Evolutionary conservation across 1,139 yeast species (phyloP), one percentile per base, ranked within the genome.

Genomic region (Kazachstania sp.): DNA sequence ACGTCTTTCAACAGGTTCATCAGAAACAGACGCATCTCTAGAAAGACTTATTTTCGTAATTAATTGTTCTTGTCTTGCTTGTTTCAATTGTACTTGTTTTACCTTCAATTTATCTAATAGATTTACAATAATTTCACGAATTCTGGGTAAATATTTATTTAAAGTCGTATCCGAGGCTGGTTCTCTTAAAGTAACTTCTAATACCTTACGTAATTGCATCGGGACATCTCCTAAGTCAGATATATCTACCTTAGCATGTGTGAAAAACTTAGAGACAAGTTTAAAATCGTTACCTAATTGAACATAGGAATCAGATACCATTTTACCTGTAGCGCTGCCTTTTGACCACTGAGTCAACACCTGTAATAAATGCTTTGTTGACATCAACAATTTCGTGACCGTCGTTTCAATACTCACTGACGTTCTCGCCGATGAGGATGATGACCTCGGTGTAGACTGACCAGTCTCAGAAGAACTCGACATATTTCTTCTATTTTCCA

Each of bases 261-360:
- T 68, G 60, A 86, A 85, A 2, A 87, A 83, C 52, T 87, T 75
- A 18, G 92, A 81, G 0, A 95, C 88, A 2, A 86, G 79, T 56
- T 94, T 81, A 70, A 88, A 94, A 66, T 92, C 97, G 63, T 92
- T 92, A 0, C 98, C 98, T 36, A 94, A 73, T 54, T 81, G 83
- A 13, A 94, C 98, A 63, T 88, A 94, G 5, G 92, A 86, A 62
- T 88, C 90, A 3, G 96, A 86, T 2, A 94, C 97, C 54, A 79
- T 87, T 50, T 79, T 79, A 48, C 90, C 97, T 36, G 83, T 77
- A 3, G 87, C 90, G 34, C 77, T 77, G 29, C 78, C 79, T 50
- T 81, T 75, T 1, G 98, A 92, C 99, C 99, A 94, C 53, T 81
- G 88, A 0, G 95, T 87, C 47, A 94, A 70, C 34, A 88, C 78